Percentiles rank a stretch among this genome's conserved stretches.
These are phyloP conservation scores for Penicillium ochrochloron DNA, from an alignment of 495 filamentous ascomycete genomes.

Conservation along the genomic window DNA sequence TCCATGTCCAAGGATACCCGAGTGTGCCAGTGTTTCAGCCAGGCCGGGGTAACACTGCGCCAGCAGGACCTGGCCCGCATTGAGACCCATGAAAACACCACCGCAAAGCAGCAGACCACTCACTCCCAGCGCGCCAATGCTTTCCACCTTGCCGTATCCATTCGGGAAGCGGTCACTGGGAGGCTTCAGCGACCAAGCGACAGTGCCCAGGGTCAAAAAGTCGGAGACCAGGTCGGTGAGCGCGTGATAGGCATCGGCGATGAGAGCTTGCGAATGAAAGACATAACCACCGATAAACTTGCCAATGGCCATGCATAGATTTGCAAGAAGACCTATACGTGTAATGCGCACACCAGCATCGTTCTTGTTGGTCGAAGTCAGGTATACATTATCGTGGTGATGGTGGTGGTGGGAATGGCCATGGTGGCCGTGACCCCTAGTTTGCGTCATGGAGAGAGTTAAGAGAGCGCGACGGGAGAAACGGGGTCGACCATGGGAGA, in stretches of 20 bases:
- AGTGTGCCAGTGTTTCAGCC: constrained; percentile 64
- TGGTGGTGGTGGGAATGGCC: constrained; percentile 65
- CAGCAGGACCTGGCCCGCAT: constrained; percentile 73
- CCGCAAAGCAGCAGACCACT: constrained; percentile 86
- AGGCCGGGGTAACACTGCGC: constrained; percentile 80
- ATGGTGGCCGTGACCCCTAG: constrained; percentile 42
- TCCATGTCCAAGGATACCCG: constrained; percentile 50
- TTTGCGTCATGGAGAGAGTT: constrained; percentile 45
- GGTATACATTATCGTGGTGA: constrained; percentile 85
- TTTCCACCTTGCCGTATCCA: constrained; percentile 98
- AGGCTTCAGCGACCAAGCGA: constrained; percentile 85
- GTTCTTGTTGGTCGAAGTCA: constrained; percentile 84
- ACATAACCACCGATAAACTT: constrained; percentile 91
- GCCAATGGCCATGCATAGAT: constrained; percentile 88
- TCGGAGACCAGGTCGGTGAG: constrained; percentile 94
- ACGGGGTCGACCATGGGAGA: constrained; percentile 33
- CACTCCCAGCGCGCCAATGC: constrained; percentile 88
- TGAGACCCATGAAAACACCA: constrained; percentile 87
- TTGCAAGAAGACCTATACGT: constrained; percentile 86
- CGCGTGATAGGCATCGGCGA: constrained; percentile 94
- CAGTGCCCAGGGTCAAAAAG: constrained; percentile 88
- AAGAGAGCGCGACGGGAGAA: constrained; percentile 20
- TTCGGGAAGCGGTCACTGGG: constrained; percentile 81
- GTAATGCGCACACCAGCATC: constrained; percentile 97
- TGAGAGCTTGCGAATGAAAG: constrained; percentile 91